Percentiles rank a stretch among this genome's conserved stretches.
Evolutionary conservation across 2,329 filamentous ascomycete genomes (phyloP).

Genomic region (Amauroascus niger): DNA sequence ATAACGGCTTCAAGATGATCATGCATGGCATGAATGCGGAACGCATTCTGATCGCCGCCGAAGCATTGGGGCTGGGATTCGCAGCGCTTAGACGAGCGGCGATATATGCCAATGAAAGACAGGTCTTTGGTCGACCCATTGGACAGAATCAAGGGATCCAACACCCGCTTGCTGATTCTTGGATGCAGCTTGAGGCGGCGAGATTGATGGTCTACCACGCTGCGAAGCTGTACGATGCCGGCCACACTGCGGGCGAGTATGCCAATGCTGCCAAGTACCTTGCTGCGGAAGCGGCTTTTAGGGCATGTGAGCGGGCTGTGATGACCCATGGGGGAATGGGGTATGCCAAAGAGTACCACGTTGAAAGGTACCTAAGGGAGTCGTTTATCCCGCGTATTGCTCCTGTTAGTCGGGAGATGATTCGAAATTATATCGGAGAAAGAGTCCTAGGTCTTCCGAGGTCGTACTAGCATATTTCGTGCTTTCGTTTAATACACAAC

Average conservation of each 20-base stretch:
- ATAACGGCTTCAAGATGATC: slow-evolving; percentile 40
- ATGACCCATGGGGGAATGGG: slow-evolving; percentile 46
- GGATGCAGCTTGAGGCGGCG: slow-evolving; percentile 52
- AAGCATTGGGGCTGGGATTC: slow-evolving; percentile 39
- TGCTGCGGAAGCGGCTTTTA: slow-evolving; percentile 52
- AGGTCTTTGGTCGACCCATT: slow-evolving; percentile 48
- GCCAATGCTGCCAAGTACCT: slow-evolving; percentile 50
- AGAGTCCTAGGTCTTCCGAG: slow-evolving; percentile 29
- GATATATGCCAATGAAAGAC: slow-evolving; percentile 41
- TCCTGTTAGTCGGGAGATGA: slow-evolving; percentile 46
- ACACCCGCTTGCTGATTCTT: slow-evolving; percentile 49
- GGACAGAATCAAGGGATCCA: slow-evolving; percentile 52
- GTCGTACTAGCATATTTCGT: slow-evolving; percentile 27
- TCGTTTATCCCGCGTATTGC: slow-evolving; percentile 51
- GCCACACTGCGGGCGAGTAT: slow-evolving; percentile 45
- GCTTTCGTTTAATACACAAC: too few relatives aligned
- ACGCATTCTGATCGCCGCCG: slow-evolving; percentile 30
- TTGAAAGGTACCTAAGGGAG: slow-evolving; percentile 51
- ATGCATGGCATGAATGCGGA: slow-evolving; percentile 35
- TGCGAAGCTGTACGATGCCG: slow-evolving; percentile 48
- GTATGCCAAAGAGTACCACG: slow-evolving; percentile 54
- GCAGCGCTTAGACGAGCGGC: slow-evolving; percentile 37
- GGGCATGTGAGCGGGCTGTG: slow-evolving; percentile 48
- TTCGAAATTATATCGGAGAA: slow-evolving; percentile 34
- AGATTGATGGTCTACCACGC: slow-evolving; percentile 53